phyloP scores from a whole-genome alignment of 331 rosid species.

The Prunus yedoensis region DNA sequence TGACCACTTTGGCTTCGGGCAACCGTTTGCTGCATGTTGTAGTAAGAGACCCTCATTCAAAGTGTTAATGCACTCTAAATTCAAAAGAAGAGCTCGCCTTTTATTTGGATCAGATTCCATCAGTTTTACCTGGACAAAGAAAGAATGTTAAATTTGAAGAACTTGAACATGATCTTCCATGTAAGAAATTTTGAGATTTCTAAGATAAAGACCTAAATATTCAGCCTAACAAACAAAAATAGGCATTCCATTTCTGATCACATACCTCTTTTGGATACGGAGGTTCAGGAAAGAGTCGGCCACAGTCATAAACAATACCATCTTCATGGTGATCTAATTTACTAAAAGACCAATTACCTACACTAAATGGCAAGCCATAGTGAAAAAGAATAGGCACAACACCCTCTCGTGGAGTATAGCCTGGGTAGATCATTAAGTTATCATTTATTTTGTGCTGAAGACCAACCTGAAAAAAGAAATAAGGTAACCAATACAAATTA shows the following conservation, averaged over 20 bases:
- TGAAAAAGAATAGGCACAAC: constrained; percentile 91
- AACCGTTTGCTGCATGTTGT: constrained; percentile 81
- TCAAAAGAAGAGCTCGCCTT: constrained; percentile 63
- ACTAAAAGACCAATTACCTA: constrained; percentile 93
- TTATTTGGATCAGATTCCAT: constrained; percentile 59
- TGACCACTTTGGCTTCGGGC: constrained; percentile 80
- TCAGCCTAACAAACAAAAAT: neutral
- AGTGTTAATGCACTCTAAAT: constrained; percentile 75
- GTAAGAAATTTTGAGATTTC: constrained; percentile 5
- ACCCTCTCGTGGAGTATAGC: constrained; percentile 77
- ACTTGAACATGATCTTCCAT: constrained; percentile 7
- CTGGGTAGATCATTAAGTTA: constrained; percentile 94
- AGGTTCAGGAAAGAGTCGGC: constrained; percentile 84
- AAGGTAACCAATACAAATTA: constrained; percentile 11
- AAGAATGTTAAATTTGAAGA: constrained; percentile 18
- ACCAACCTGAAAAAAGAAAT: constrained; percentile 62
- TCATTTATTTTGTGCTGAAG: constrained; percentile 96
- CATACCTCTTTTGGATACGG: constrained; percentile 93
- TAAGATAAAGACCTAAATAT: neutral
- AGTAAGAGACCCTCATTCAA: constrained; percentile 83
- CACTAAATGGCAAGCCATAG: constrained; percentile 80
- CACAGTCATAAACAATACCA: constrained; percentile 70
- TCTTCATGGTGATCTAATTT: constrained; percentile 81
- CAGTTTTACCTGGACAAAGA: constrained; percentile 50
- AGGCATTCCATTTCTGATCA: constrained; percentile 12